These are phyloP conservation scores for Pestalotiopsis sp. DNA, from an alignment of 2,329 filamentous ascomycete genomes.

Conservation along the genomic window DNA sequence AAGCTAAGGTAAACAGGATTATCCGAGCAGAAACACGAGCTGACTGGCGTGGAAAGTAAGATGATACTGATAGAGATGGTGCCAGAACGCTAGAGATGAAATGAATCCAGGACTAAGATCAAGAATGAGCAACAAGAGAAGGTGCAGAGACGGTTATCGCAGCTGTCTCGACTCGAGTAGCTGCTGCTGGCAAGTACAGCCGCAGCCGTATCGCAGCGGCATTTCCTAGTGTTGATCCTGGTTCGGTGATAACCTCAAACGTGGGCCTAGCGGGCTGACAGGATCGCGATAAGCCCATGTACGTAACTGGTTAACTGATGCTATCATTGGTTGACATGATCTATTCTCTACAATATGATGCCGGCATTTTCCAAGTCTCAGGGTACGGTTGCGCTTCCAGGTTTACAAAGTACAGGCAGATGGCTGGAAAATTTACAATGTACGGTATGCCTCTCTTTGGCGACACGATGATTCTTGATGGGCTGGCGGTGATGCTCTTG, in stretches of 20 bases:
- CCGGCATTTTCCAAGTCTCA: too few species aligned
- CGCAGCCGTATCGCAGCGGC: not conserved
- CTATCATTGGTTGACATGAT: not conserved
- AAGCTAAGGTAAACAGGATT: not conserved
- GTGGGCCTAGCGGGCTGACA: not conserved
- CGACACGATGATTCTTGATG: too few species aligned
- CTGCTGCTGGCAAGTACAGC: not conserved
- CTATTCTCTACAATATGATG: not conserved
- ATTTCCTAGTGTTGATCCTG: not conserved
- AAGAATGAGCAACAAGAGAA: not conserved
- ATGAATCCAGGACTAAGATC: not conserved
- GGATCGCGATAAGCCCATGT: not conserved
- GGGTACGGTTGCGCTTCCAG: too few species aligned
- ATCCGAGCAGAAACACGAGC: not conserved
- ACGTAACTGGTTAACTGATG: not conserved
- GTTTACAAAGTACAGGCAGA: too few species aligned
- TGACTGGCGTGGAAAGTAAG: not conserved
- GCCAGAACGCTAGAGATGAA: not conserved
- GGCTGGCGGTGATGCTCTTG: not conserved
- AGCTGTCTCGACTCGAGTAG: not conserved
- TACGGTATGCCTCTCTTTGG: too few species aligned
- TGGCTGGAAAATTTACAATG: too few species aligned
- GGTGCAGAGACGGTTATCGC: not conserved
- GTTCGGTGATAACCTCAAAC: not conserved
- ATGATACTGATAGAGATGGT: not conserved